Evolutionary conservation across 345 rosid species (phyloP), one percentile per base, ranked within the genome.

Genomic region (Clarkia xantiana): DNA sequence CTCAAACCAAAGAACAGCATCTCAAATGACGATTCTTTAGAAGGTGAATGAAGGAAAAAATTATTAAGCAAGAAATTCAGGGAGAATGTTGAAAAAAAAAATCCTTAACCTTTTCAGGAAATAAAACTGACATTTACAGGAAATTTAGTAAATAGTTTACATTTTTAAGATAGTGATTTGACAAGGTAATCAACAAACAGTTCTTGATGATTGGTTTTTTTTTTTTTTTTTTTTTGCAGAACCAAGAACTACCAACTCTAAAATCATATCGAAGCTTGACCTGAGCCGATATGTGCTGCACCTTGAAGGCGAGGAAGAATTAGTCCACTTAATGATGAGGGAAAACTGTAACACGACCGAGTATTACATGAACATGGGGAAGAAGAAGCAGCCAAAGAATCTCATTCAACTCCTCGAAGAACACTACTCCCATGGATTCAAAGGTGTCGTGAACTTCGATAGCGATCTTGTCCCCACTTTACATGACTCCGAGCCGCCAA

Each of bases 291-390:
- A 62, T 58, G 96, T 86, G 53, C 50, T 91, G 70, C 75, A 79
- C 65, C 89, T 91, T 39, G 94, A 91, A 76, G 96, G 87, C 4
- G 98, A 91, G 71, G 68, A 73, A 11, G 71, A 69, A 43, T 69
- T 86, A 34, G 83, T 79, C 49, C 60, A 70, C 7, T 1, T 70
- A 46, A 83, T 83, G 76, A 68, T 70, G 66, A 62, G 64, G 64
- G 58, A 68, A n/a, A 90, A 83, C 51, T 40, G 79, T 6, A 75
- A 75, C 49, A 78, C 94, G 18, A 80, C 84, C 9, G 67, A 69
- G 54, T 71, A 68, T 44, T 79, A 80, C 81, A 70, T 80, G 54
- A 56, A 44, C 53, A 78, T 56, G 44, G 94, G 89, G 0, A 56
- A 65, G 58, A 75, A 57, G 62, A 54, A 65, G 14, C 77, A 82